Evolutionary conservation across 257 asterid species (phyloP), one percentile per base, ranked within the genome.

Genomic region (Anisodus tanguticus): DNA sequence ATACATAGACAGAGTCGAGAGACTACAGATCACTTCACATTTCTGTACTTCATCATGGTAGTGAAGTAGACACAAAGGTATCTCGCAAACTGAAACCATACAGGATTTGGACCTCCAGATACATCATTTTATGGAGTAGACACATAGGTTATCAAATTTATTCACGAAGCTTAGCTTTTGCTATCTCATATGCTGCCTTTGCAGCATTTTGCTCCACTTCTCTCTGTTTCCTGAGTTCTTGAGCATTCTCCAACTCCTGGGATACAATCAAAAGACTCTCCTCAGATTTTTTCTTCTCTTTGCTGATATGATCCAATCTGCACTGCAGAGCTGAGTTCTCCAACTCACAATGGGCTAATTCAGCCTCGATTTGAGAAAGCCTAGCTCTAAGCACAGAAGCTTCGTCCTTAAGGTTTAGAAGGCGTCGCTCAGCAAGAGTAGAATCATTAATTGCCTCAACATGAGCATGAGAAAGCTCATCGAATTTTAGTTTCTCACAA

Each of bases 171-270:
- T 79, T 83, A 0, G 60, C 62, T 85, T 81, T 88, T 71, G 92
- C 92, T 79, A 83, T 72, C 70, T 85, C 86, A 53, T 85, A 90
- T 35, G 91, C 90, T 64, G 90, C 86, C 89, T 87, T 87, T 43
- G 93, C 91, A 67, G 88, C 90, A 66, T 68, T n/a, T 2, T 9
- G 37, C 54, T 88, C 90, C 0, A 62, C 92, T 83, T 87, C 88
- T 76, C 86, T 88, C 82, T 11, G 83, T 51, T 86, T 85, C 53
- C 70, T 57, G 31, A 86, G 83, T 41, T 82, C 69, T 77, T 4
- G 41, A n/a, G 89, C 83, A 82, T 85, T 85, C 85, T 89, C 91
- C 85, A 89, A 54, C 67, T 88, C 86, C 64, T 87, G 82, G 4
- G 78, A 83, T 8, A 88, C 74, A 37, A 13, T 45, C 60, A 16